Base-by-base conservation (phyloP, 208 protist genomes). In the Acanthamoeba sp. region DNA sequence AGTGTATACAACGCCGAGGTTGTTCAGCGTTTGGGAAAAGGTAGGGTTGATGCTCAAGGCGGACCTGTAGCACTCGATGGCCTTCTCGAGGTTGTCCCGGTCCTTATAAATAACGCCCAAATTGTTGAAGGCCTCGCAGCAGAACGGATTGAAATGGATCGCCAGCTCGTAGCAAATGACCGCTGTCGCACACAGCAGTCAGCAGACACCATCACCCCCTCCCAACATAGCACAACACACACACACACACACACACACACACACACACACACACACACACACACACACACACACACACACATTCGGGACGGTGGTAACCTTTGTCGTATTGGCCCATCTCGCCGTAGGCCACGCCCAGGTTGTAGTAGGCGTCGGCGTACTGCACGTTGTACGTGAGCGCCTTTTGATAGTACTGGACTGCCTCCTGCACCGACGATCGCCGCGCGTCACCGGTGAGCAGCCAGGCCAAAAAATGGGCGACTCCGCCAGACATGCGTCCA, bases 291-390 rank as follows among this genome's bases (percentile, higher is more conserved):
- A n/a, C n/a, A n/a, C n/a, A n/a, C n/a, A n/a, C n/a, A n/a, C n/a
- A n/a, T n/a, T n/a, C 16, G 16, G 20, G 9, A 40, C 7, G n/a
- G 20, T 16, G 27, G 9, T 64, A 59, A 59, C 90, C 91, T 38
- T 95, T 96, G n/a, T 96, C 87, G 38, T 57, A 55, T 20, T 71
- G 16, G 10, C n/a, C 55, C 57, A 55, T 38, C 14, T 96, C 66
- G 52, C 45, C 59, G 78, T 96, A 96, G 7, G 93, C 50, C 50
- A 97, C 96, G 4, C 96, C 96, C 12, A 97, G 78, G 64, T 97
- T 97, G 48, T 97, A 97, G 48, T 97, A 96, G 12, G 95, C 94
- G 22, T 96, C 96, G 12, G 91, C 57, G 66, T 97, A 96, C 52
- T 76, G 69, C 18, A 42, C 36, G 76, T 97, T 87, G 45, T 94